These are phyloP conservation scores for Fraxinus floribunda DNA, from an alignment of 305 asterid genomes.

Conservation along the genomic window DNA sequence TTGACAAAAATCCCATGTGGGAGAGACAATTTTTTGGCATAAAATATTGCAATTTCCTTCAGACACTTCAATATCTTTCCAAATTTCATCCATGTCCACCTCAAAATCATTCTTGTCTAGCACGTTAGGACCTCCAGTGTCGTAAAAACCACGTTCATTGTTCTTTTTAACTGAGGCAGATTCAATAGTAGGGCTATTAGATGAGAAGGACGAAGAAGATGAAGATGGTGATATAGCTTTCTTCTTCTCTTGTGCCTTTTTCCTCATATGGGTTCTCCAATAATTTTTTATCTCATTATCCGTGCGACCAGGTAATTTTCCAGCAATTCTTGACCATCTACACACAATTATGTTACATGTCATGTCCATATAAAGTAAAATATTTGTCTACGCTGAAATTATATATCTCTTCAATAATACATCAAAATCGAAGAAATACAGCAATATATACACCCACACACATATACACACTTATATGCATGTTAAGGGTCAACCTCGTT, in stretches of 20 bases:
- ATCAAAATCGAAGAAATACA: neutral
- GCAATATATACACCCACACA: neutral
- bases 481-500: neutral
- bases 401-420: neutral
- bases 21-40: conserved; percentile 25
- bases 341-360: neutral
- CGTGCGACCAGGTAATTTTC: conserved; percentile 84
- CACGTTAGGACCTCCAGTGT: conserved; percentile 49
- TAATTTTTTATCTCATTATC: conserved; percentile 93
- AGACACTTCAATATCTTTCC: conserved; percentile 51
- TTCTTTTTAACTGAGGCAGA: conserved; percentile 15
- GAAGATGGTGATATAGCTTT: conserved; percentile 29
- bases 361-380: no score
- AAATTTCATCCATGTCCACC: conserved; percentile 65
- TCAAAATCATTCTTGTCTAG: conserved; percentile 16
- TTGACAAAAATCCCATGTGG: conserved; percentile 38
- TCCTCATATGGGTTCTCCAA: conserved; percentile 91
- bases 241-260: conserved; percentile 74
- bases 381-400: no score
- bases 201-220: conserved; percentile 33
- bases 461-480: neutral
- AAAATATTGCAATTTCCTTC: conserved; percentile 32
- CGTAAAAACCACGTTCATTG: conserved; percentile 49
- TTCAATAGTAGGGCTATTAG: conserved; percentile 19
- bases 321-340: conserved; percentile 95